Evolutionary conservation across 495 filamentous ascomycete genomes (phyloP).

Genomic region (Haplographium delicatum): DNA sequence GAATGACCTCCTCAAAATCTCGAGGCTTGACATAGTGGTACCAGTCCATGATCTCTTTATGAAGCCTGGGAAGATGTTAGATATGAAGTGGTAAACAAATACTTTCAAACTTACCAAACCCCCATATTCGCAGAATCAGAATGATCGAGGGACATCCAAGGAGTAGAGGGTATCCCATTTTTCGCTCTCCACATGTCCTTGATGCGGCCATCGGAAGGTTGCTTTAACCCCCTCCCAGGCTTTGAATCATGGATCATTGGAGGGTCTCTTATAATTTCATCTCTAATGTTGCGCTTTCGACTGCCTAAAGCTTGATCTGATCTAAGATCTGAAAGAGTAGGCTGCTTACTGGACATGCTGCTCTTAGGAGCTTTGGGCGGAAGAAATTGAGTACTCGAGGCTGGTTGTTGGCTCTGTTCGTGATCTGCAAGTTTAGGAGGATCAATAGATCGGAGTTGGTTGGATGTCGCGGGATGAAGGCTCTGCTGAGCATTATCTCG

Average conservation of each 20-base stretch:
- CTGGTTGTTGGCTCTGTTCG: not conserved
- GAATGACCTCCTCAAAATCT: constrained; percentile 69
- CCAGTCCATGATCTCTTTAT: constrained; percentile 86
- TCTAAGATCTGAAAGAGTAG: constrained; percentile 13
- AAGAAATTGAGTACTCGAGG: not conserved
- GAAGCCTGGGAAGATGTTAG: constrained; percentile 46
- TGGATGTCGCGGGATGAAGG: too few relatives aligned
- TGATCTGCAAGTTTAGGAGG: too few relatives aligned
- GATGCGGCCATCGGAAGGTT: constrained; percentile 41
- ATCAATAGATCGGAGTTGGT: too few relatives aligned
- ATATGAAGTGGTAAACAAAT: not conserved
- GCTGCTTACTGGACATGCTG: not conserved
- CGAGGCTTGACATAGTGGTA: constrained; percentile 74
- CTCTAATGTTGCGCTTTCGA: constrained; percentile 67
- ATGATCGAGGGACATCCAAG: constrained; percentile 56
- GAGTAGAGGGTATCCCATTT: constrained; percentile 41
- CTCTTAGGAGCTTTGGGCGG: not conserved
- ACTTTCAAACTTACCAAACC: constrained; percentile 40
- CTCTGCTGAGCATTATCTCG: constrained; percentile 4
- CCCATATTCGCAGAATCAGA: constrained; percentile 38
- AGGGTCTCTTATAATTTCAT: constrained; percentile 52
- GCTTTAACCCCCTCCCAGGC: constrained; percentile 29
- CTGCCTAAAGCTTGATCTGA: constrained; percentile 38
- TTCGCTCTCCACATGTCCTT: constrained; percentile 49
- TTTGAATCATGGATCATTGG: constrained; percentile 37